phyloP scores from a whole-genome alignment of 2,329 filamentous ascomycete species.

The Penicillium aurantiogriseum region DNA sequence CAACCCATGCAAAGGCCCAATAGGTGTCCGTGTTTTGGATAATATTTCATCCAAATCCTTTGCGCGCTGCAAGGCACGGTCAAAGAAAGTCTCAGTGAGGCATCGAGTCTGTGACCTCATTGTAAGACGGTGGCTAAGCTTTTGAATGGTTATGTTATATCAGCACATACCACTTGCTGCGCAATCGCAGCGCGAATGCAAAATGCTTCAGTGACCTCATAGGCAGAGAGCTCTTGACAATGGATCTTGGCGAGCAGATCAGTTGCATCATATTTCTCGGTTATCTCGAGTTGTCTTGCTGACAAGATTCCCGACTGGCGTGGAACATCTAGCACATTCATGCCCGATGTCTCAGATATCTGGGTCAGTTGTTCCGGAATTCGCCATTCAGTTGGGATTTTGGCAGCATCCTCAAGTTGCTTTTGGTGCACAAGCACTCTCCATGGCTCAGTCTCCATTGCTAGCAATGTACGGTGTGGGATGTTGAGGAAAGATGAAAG shows the following conservation, averaged over 20 bases:
- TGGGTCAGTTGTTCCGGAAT: constrained; percentile 7
- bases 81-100: constrained; percentile 54
- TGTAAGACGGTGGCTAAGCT: not conserved
- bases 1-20: constrained; percentile 63
- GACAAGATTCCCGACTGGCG: constrained; percentile 9
- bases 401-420: constrained; percentile 9
- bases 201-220: constrained; percentile 18
- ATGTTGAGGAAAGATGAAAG: not conserved
- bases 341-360: constrained; percentile 9
- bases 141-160: not conserved
- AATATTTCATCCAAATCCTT: constrained; percentile 49
- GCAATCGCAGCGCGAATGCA: constrained; percentile 19
- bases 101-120: constrained; percentile 39
- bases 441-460: constrained; percentile 13
- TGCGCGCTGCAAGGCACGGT: constrained; percentile 50
- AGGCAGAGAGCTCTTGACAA: constrained; percentile 5
- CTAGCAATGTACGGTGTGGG: not conserved
- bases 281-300: constrained; percentile 12
- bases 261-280: constrained; percentile 17
- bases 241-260: constrained; percentile 9
- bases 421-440: constrained; percentile 9
- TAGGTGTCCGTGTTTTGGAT: constrained; percentile 38
- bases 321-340: constrained; percentile 17
- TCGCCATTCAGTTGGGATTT: constrained; percentile 15
- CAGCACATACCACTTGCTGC: constrained; percentile 17